Conservation (phyloP, 805 yeast genomes). For the Monosporozyma unispora region DNA sequence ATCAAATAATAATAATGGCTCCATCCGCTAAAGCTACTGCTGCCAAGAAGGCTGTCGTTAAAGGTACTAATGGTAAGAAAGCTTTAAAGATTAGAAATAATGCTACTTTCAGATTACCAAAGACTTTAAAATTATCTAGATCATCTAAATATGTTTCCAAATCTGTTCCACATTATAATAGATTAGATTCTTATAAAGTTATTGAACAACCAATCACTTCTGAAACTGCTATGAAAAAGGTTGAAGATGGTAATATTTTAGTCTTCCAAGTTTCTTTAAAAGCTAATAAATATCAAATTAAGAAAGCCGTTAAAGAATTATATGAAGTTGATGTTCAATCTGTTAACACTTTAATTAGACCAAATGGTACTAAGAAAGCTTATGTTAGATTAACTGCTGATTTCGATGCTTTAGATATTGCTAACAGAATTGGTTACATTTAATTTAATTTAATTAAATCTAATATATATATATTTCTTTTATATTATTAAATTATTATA, state of each 20-base stretch:
- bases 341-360: conserved; percentile 96
- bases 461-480: conserved; percentile 1
- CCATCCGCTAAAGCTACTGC: conserved; percentile 76
- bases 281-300: conserved; percentile 98
- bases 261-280: conserved; percentile 96
- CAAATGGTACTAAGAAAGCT: conserved; percentile 99
- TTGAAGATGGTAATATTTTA: conserved; percentile 98
- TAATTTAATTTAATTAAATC: conserved; percentile 35
- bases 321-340: conserved; percentile 91
- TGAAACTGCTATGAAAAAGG: conserved; percentile 99
- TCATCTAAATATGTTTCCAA: conserved; percentile 91
- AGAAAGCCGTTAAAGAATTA: conserved; percentile 95
- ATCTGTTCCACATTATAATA: conserved; percentile 94
- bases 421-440: conserved; percentile 99
- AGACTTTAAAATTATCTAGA: conserved; percentile 90
- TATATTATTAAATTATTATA: background rate
- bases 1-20: conserved; percentile 32
- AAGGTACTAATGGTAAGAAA: conserved; percentile 92
- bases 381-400: conserved; percentile 98
- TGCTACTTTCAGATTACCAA: conserved; percentile 94
- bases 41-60: conserved; percentile 98
- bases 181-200: conserved; percentile 92
- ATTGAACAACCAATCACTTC: conserved; percentile 92
- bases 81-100: conserved; percentile 87
- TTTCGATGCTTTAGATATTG: conserved; percentile 98